phyloP scores from a whole-genome alignment of 1,284 basidiomycete species.

The Jaminaea rosea region DNA sequence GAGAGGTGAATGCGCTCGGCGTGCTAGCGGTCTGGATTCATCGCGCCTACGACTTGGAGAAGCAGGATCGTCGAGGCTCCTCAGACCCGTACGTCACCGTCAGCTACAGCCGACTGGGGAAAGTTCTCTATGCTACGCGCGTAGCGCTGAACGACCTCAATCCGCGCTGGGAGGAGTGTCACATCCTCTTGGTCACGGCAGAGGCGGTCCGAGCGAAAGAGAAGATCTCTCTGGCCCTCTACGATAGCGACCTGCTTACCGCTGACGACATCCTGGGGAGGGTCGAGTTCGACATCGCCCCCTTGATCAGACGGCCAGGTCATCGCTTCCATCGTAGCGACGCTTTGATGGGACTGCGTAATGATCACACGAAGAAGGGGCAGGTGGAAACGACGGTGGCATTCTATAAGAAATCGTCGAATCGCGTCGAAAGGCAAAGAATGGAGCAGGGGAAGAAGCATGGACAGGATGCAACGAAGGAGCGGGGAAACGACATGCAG shows the following conservation, averaged over 20 bases:
- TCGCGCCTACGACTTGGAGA: slow-evolving; percentile 21
- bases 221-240: slow-evolving; percentile 35
- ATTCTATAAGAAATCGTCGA: slow-evolving; percentile 20
- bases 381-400: slow-evolving; percentile 18
- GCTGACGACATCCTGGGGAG: slow-evolving; percentile 50
- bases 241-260: slow-evolving; percentile 50
- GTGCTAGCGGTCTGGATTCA: slow-evolving; percentile 24
- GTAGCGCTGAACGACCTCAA: slow-evolving; percentile 26
- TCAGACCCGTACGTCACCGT: slow-evolving; percentile 29
- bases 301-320: slow-evolving; percentile 42
- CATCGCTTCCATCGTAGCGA: slow-evolving; percentile 11
- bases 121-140: slow-evolving; percentile 22
- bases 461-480: not conserved
- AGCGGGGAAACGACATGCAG: not conserved
- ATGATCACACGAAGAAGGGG: slow-evolving; percentile 29
- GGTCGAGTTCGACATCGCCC: slow-evolving; percentile 48
- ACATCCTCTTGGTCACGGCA: slow-evolving; percentile 18
- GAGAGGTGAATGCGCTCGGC: slow-evolving; percentile 28
- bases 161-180: slow-evolving; percentile 29
- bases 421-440: not conserved
- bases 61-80: slow-evolving; percentile 22
- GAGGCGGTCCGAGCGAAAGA: slow-evolving; percentile 22
- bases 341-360: slow-evolving; percentile 12
- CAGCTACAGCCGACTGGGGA: slow-evolving; percentile 16
- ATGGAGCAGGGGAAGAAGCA: not conserved